Base-by-base conservation (phyloP, 768 basidiomycete genomes). In the Tulasnella sp. region DNA sequence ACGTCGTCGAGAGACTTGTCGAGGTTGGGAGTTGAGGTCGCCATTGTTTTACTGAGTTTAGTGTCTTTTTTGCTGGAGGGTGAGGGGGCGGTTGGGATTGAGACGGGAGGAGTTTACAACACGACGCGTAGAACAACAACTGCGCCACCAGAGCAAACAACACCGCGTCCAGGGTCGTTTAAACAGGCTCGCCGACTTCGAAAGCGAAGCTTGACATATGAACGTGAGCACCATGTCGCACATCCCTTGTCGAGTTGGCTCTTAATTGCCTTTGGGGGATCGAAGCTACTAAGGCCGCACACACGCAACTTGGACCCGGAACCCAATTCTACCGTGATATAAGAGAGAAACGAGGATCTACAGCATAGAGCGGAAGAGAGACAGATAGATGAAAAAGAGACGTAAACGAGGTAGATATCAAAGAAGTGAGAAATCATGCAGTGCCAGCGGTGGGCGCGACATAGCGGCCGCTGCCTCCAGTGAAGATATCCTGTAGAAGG, bases 1-100 rank as follows among this genome's bases (percentile, higher is more conserved):
- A 79, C 79, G 51, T 79, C 77, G 76, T 79, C 79, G 71, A 79
- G 79, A 79, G 78, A 78, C 77, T 78, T 77, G 51, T 79, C 79
- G 44, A 79, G 77, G 23, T 76, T 76, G 51, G 75, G 75, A 61
- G 51, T 61, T 15, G 51, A 20, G 32, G 55, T 61, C 20, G 75
- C 75, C 75, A 76, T 76, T 76, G n/a, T 32, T 57, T 40, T 18
- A n/a, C 15, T 57, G 29, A 26, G 32, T 32, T 32, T 67, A 42
- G 10, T 29, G 32, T 20, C 23, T 39, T 72, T 40, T 72, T 40
- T 29, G 71, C 11, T 39, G 71, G 71, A 40, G 71, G 16, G 39
- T 20, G 37, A n/a, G 37, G 71, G 10, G 37, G 35, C 71, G 44
- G 71, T 40, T 46, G n/a, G 37, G 39, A 46, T 46, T 72, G 71